Conservation (phyloP, 345 rosid species). For the Eucalyptus decipiens region DNA sequence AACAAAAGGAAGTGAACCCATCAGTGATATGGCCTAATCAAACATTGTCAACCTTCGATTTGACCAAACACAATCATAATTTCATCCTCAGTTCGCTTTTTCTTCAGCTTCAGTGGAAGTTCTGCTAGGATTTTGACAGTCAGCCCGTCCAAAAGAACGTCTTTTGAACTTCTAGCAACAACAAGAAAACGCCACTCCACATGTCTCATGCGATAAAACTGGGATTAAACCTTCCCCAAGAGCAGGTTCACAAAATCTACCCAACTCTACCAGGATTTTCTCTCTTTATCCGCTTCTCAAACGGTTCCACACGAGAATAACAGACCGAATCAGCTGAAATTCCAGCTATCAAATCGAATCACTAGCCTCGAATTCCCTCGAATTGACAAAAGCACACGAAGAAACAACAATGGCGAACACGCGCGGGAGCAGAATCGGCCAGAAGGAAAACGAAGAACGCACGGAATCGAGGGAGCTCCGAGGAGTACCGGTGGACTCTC, state of each 20-base stretch:
- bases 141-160: neutral
- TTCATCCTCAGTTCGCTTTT: neutral
- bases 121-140: neutral
- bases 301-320: neutral
- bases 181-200: neutral
- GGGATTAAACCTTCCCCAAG: neutral
- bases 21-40: neutral
- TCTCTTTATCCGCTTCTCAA: neutral
- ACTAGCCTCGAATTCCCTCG: neutral
- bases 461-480: neutral
- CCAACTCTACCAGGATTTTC: neutral
- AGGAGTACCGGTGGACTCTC: neutral
- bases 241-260: neutral
- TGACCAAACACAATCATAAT: neutral
- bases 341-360: neutral
- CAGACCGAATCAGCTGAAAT: neutral
- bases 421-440: neutral
- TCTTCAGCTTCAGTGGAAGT: neutral
- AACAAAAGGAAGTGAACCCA: neutral
- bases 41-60: neutral
- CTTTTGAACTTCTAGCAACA: neutral
- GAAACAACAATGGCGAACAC: neutral
- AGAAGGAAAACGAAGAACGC: neutral
- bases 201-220: neutral
- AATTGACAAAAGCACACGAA: neutral